Percentiles rank a stretch among this genome's conserved stretches.
Conservation (phyloP, 2,329 filamentous ascomycete species). For the Trichoderma asperellum region DNA sequence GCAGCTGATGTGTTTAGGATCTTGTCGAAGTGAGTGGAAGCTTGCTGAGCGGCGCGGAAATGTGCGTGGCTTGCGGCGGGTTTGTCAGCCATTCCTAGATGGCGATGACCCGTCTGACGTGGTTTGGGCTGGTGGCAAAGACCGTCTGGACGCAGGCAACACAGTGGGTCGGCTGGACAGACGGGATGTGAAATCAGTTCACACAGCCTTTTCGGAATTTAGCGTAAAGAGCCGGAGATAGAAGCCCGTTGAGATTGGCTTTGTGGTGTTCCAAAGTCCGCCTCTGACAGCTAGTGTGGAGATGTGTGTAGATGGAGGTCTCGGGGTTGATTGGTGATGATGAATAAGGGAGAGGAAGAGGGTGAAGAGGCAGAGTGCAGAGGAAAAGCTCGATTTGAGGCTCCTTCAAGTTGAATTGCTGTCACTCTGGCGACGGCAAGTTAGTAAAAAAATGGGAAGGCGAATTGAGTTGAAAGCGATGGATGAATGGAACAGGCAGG, state of each 20-base stretch:
- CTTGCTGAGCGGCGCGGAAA: conserved; percentile 31
- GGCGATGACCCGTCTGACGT: conserved; percentile 33
- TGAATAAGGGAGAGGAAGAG: neutral
- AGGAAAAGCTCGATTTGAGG: neutral
- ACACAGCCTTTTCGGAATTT: conserved; percentile 26
- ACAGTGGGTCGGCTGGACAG: conserved; percentile 3
- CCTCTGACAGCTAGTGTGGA: neutral
- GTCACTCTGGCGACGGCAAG: conserved; percentile 4
- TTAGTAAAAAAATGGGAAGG: conserved; percentile 14
- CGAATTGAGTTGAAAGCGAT: conserved; percentile 5
- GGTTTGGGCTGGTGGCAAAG: conserved; percentile 28
- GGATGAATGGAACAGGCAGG: conserved; percentile 22
- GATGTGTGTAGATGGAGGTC: conserved; percentile 1
- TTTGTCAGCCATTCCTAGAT: conserved; percentile 45
- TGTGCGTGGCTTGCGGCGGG: conserved; percentile 34
- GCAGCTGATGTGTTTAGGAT: conserved; percentile 30
- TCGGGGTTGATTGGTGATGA: neutral
- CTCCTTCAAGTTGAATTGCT: neutral
- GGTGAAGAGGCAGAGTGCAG: no score
- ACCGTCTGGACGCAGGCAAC: conserved; percentile 25
- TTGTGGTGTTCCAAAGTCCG: neutral
- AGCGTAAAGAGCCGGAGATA: conserved; percentile 22
- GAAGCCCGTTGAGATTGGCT: neutral
- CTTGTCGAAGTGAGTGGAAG: conserved; percentile 42
- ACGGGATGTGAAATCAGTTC: conserved; percentile 18